These are phyloP conservation scores for Fusarium torreyae DNA, from an alignment of 2,329 filamentous ascomycete species.

Conservation along the genomic window DNA sequence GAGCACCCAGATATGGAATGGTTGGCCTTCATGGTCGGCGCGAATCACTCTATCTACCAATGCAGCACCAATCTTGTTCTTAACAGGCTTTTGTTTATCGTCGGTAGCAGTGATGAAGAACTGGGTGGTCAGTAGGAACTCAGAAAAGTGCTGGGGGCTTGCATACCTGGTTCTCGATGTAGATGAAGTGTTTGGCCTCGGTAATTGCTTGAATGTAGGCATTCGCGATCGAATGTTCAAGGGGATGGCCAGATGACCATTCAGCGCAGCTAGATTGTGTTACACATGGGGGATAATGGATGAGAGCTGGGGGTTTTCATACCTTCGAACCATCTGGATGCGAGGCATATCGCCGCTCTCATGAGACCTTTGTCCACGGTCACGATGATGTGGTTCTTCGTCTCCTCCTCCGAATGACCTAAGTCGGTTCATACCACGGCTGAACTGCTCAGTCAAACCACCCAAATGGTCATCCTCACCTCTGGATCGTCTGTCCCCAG, in stretches of 20 bases:
- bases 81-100: slow-evolving; percentile 78
- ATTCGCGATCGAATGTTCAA: slow-evolving; percentile 85
- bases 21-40: slow-evolving; percentile 74
- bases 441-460: slow-evolving; percentile 62
- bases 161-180: slow-evolving; percentile 80
- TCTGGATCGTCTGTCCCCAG: slow-evolving; percentile 41
- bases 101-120: slow-evolving; percentile 90
- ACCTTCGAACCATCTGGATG: slow-evolving; percentile 69
- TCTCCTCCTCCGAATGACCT: slow-evolving; percentile 55
- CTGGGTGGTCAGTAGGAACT: slow-evolving; percentile 39
- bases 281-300: not conserved
- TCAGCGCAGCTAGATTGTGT: slow-evolving; percentile 58
- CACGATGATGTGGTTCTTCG: slow-evolving; percentile 37
- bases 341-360: slow-evolving; percentile 49
- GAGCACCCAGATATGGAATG: slow-evolving; percentile 81
- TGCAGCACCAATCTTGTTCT: slow-evolving; percentile 83
- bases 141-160: rapidly evolving
- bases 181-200: slow-evolving; percentile 80
- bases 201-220: slow-evolving; percentile 83
- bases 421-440: slow-evolving; percentile 57
- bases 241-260: slow-evolving; percentile 68
- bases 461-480: slow-evolving; percentile 57
- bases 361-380: slow-evolving; percentile 20
- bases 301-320: not conserved
- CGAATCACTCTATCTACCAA: slow-evolving; percentile 84